Base-by-base conservation (phyloP, 305 asterid species). In the Andrographis paniculata region DNA sequence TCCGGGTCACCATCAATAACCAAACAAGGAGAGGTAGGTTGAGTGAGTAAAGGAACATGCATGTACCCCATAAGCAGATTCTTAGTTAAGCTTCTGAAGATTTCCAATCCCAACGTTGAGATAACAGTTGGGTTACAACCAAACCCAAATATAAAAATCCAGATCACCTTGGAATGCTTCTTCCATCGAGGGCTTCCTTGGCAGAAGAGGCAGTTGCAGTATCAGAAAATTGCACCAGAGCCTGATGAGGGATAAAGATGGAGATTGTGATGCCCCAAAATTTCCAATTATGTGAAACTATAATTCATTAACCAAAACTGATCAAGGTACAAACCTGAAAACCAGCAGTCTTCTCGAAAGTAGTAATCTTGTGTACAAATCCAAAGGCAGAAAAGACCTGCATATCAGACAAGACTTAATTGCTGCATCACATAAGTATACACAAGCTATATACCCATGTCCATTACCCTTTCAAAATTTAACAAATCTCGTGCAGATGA, bases 151-250 rank as follows among this genome's bases (percentile, higher is more conserved):
- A 65, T 67, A 64, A 72, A 69, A 80, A 75, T 64, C 76, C 77
- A 74, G 72, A 72, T 85, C 93, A 89, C 98, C 95, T 89, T 65
- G 95, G 97, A 74, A 89, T 88, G 85, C 94, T 79, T 78, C 97
- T 79, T 65, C 95, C 95, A 71, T 89, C 97, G 56, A 85, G 94
- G 57, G 94, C 87, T 45, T 89, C 95, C 83, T 85, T 85, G 24
- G 98, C 94, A 60, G 94, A 62, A 59, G 86, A 75, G 48, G 98
- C 98, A 49, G 95, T 89, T 53, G 67, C 92, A 56, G 84, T 70
- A 66, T 85, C 93, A 45, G 95, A 78, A 77, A 89, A 89, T 72
- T 89, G 95, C 75, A 85, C 95, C 68, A 89, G 68, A 50, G 95
- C 98, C 98, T 89, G 72, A 60, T 55, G 48, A 35, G 56, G 50